These are phyloP conservation scores for Ogataea degrootiae DNA, from an alignment of 805 yeast genomes.

Conservation along the genomic window DNA sequence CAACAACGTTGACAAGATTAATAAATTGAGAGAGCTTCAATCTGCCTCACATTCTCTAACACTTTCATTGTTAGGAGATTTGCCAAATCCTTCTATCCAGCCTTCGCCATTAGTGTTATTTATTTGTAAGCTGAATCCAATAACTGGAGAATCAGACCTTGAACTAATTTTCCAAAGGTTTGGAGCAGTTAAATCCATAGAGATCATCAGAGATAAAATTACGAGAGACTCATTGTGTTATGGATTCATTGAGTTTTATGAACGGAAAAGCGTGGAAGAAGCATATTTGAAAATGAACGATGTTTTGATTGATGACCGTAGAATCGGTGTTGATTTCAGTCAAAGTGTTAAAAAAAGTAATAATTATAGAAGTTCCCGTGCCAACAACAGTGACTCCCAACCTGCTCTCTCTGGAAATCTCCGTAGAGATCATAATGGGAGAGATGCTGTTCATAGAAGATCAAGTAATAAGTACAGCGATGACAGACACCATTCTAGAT, in stretches of 20 bases:
- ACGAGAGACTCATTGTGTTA: slow-evolving; percentile 51
- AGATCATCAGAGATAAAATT: slow-evolving; percentile 43
- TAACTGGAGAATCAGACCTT: slow-evolving; percentile 56
- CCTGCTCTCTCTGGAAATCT: background rate
- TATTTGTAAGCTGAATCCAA: slow-evolving; percentile 58
- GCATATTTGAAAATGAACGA: slow-evolving; percentile 62
- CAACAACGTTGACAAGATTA: slow-evolving; percentile 6
- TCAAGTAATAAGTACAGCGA: background rate
- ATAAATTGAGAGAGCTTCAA: slow-evolving; percentile 19
- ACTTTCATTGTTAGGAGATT: slow-evolving; percentile 58
- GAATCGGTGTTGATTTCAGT: slow-evolving; percentile 65
- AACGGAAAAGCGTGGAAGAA: slow-evolving; percentile 46
- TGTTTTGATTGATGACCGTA: slow-evolving; percentile 57
- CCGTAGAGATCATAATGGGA: background rate
- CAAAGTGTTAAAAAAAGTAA: slow-evolving; percentile 40
- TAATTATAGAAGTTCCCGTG: background rate
- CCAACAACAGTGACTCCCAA: no score
- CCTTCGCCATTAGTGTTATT: slow-evolving; percentile 62
- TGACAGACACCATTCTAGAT: background rate
- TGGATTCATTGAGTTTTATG: slow-evolving; percentile 57
- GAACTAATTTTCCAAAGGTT: slow-evolving; percentile 55
- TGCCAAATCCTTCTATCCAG: slow-evolving; percentile 50
- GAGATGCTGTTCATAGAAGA: background rate
- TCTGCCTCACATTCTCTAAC: slow-evolving; percentile 55
- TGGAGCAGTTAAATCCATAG: slow-evolving; percentile 49